Evolutionary conservation across 2,329 filamentous ascomycete genomes (phyloP).

Genomic region (Pleomassaria siparia): DNA sequence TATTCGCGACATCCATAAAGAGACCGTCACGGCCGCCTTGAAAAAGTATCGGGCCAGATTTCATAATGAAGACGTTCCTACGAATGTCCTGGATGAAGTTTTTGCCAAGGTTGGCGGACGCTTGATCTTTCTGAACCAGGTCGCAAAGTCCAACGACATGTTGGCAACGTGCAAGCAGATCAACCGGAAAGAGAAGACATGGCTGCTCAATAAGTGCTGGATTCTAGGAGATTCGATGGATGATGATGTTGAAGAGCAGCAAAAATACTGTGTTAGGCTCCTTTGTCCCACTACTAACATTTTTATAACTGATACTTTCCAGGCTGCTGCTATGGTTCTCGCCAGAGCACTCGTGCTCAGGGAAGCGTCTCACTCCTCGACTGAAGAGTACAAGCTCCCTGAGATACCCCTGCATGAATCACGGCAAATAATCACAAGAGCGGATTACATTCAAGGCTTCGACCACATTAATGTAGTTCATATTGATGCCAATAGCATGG

Average conservation of each 20-base stretch:
- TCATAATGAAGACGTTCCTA: conserved; percentile 62
- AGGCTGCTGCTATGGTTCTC: conserved; percentile 90
- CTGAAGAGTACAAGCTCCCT: conserved; percentile 71
- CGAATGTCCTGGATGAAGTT: conserved; percentile 67
- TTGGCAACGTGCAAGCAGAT: conserved; percentile 73
- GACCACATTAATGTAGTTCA: conserved; percentile 94
- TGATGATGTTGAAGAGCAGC: conserved; percentile 96
- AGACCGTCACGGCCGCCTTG: conserved; percentile 73
- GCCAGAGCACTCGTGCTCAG: conserved; percentile 84
- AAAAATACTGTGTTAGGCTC: conserved; percentile 80
- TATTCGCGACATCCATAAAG: conserved; percentile 76
- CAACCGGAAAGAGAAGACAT: conserved; percentile 69
- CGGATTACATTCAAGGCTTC: conserved; percentile 87
- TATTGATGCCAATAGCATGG: conserved; percentile 82
- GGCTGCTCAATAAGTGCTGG: conserved; percentile 78
- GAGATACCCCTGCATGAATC: conserved; percentile 56
- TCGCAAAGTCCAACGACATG: conserved; percentile 83
- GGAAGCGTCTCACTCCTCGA: conserved; percentile 65
- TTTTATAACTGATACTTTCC: conserved; percentile 5
- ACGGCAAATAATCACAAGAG: conserved; percentile 83
- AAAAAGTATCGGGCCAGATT: conserved; percentile 75
- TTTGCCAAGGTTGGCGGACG: conserved; percentile 89
- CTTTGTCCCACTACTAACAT: neutral
- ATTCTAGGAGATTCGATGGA: conserved; percentile 78
- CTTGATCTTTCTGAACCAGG: conserved; percentile 81